Conservation (phyloP, 2,329 filamentous ascomycete genomes). For the Cladosporium austrohemisphaericum region DNA sequence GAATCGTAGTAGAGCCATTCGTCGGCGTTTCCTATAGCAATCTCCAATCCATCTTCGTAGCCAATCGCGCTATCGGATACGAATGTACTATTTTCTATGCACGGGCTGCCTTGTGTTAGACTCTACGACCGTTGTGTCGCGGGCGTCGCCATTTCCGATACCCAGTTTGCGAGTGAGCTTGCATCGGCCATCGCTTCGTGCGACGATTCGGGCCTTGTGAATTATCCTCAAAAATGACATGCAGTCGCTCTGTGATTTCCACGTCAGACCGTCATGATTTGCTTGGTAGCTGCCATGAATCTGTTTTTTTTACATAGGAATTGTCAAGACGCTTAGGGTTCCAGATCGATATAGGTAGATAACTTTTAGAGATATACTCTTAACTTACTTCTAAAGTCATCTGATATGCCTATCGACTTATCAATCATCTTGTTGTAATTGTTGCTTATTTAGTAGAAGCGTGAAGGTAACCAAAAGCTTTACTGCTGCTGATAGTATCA, state of each 20-base stretch:
- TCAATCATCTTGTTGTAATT: too few relatives aligned
- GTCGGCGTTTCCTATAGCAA: not conserved
- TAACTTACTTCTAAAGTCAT: too few relatives aligned
- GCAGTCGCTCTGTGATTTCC: not conserved
- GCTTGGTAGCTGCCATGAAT: not conserved
- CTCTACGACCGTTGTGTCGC: not conserved
- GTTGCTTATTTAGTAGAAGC: too few relatives aligned
- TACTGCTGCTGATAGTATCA: constrained; percentile 45
- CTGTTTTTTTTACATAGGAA: not conserved
- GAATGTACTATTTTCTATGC: not conserved
- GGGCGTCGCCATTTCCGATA: not conserved
- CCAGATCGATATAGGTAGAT: too few relatives aligned
- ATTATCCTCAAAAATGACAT: not conserved
- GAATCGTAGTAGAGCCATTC: constrained; percentile 1
- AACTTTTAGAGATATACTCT: too few relatives aligned
- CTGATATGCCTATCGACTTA: too few relatives aligned
- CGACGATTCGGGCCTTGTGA: not conserved
- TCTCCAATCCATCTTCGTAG: not conserved
- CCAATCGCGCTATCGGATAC: not conserved
- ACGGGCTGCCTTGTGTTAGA: not conserved
- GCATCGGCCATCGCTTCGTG: not conserved
- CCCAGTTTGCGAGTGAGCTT: not conserved
- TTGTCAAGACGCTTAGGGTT: not conserved
- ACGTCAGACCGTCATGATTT: not conserved
- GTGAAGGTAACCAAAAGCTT: too few relatives aligned